Evolutionary conservation across 1,284 basidiomycete species (phyloP), one percentile per base, ranked within the genome.

Genomic region (Naganishia cerealis): DNA sequence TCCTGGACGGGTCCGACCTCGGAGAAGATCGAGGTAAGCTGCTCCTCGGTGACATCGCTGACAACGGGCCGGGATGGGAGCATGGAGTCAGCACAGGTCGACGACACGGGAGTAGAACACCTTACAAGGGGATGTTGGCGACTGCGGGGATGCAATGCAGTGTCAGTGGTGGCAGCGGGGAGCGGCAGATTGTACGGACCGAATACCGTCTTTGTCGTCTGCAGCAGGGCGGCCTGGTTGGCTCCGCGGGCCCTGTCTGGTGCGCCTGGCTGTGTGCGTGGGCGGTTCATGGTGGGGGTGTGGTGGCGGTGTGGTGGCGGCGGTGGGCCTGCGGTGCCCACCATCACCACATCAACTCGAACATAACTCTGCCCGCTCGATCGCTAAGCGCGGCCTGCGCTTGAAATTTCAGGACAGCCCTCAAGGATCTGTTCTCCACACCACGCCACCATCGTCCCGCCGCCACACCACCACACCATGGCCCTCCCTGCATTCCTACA

Each of bases 1-100:
- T 79, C 79, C 48, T 75, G 73, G 40, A 84, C 83, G 10, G 82
- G 83, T 15, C 83, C 83, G 24, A 79, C 82, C 55, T 82, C 82
- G 42, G 77, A 73, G 71, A 84, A 83, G 24, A 81, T 75, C 54
- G 71, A 72, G 3, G 77, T 75, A 10, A 81, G 76, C 72, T 82
- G 80, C 70, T 82, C 81, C 65, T 82, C 81, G 0, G 80, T 80
- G 9, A 81, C 80, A 70, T 82, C 80, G 67, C 67, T 68, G 53
- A 15, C 21, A 13, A 40, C 15, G 12, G 24, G 2, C 15, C 15
- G 36, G 29, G 33, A 29, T 16, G 24, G 26, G 36, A 53, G 15
- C 12, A 24, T 21, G 13, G 0, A 12, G 26, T 68, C 52, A 59
- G 68, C 16, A 26, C 16, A 39, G 33, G 38, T 8, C 15, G 43